Percentiles rank a stretch among this genome's conserved stretches.
Conservation (phyloP, 1,284 basidiomycete species). For the Tilletia setariae region DNA sequence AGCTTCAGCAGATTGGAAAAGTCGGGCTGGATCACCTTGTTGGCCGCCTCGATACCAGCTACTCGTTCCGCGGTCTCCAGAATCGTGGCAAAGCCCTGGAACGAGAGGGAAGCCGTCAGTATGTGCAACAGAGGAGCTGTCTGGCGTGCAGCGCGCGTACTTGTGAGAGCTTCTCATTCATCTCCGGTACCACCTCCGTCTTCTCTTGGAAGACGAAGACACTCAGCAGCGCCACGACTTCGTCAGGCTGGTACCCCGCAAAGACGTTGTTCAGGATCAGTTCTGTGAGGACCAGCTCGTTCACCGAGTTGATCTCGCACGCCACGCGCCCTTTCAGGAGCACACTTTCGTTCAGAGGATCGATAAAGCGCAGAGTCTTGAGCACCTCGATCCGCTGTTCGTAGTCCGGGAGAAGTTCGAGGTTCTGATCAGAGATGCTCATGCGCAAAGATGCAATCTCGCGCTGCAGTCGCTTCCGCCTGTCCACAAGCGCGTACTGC, state of each 20-base stretch:
- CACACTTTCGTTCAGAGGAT: constrained; percentile 74
- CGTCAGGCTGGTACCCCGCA: constrained; percentile 83
- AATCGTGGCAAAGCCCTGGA: constrained; percentile 71
- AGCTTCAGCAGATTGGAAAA: constrained; percentile 34
- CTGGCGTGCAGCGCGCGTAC: constrained; percentile 26
- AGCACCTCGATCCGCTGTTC: constrained; percentile 88
- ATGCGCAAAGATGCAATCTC: constrained; percentile 62
- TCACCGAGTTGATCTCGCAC: constrained; percentile 97
- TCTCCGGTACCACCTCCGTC: constrained; percentile 76
- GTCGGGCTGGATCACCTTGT: constrained; percentile 59
- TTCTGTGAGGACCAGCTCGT: constrained; percentile 82
- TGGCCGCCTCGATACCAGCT: constrained; percentile 70
- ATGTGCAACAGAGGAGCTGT: background rate
- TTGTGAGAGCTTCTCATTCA: constrained; percentile 72
- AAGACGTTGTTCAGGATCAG: constrained; percentile 93
- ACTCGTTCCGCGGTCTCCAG: constrained; percentile 78
- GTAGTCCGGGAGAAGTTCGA: constrained; percentile 95
- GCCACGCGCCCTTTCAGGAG: constrained; percentile 94
- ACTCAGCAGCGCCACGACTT: constrained; percentile 93
- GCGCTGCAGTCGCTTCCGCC: constrained; percentile 68
- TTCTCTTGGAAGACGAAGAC: constrained; percentile 98
- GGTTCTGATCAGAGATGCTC: constrained; percentile 72
- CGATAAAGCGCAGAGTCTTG: constrained; percentile 66
- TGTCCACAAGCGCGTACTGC: constrained; percentile 73
- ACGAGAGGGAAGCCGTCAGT: background rate